Evolutionary conservation across 140 eudicot genomes (phyloP).

Genomic region (Erigeron philadelphicus): DNA sequence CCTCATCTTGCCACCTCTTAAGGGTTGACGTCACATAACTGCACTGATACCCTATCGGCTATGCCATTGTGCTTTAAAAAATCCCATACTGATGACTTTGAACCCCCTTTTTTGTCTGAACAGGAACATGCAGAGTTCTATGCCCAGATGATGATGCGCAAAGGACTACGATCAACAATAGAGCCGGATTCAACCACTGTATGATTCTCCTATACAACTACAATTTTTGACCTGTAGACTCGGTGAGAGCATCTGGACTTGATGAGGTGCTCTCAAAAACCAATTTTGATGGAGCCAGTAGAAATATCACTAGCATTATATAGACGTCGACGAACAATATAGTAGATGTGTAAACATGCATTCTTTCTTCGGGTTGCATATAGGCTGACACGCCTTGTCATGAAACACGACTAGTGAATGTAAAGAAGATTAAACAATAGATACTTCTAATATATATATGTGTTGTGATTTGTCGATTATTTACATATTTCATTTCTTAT

Average conservation of each 20-base stretch:
- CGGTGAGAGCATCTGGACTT: constrained; percentile 17
- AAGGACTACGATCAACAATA: constrained; percentile 46
- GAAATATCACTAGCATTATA: constrained; percentile 18
- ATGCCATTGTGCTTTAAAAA: neutral
- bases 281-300: constrained; percentile 37
- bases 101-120: neutral
- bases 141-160: constrained; percentile 50
- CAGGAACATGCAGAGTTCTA: constrained; percentile 65
- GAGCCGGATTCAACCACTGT: constrained; percentile 46
- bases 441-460: neutral
- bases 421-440: constrained; percentile 15
- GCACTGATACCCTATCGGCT: neutral
- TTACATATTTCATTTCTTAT: too few species aligned
- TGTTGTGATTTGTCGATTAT: neutral
- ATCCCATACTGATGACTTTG: neutral
- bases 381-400: constrained; percentile 7
- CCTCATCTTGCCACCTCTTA: neutral
- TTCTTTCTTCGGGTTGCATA: constrained; percentile 18
- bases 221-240: constrained; percentile 24
- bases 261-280: constrained; percentile 21
- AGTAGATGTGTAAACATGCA: constrained; percentile 26
- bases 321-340: constrained; percentile 7
- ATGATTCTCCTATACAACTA: constrained; percentile 17
- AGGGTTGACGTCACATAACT: constrained; percentile 7
- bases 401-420: constrained; percentile 17